Percentiles rank a stretch among this genome's conserved stretches.
Conservation (phyloP, 2,329 filamentous ascomycete species). For the Penicillium sp. region DNA sequence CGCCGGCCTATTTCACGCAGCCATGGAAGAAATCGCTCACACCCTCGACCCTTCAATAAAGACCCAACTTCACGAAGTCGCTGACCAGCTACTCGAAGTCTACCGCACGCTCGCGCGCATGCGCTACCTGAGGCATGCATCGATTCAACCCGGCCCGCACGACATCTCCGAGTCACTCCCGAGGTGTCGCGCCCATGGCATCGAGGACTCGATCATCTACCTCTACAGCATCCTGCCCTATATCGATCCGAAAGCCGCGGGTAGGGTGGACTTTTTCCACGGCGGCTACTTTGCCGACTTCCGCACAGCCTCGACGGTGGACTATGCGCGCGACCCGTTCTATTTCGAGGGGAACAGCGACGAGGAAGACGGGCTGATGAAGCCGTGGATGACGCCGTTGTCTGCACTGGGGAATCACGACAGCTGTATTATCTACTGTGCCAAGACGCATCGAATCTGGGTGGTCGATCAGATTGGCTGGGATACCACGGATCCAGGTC, state of each 20-base stretch:
- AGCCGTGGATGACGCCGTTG: background rate
- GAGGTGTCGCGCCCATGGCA: background rate
- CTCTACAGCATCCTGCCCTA: conserved; percentile 4
- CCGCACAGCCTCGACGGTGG: background rate
- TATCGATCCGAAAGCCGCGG: background rate
- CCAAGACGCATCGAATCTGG: background rate
- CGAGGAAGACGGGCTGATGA: background rate
- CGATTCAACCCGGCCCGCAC: background rate
- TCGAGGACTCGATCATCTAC: background rate
- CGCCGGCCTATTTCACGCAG: too few relatives aligned
- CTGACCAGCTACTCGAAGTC: background rate
- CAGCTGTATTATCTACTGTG: background rate
- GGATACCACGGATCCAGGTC: conserved; percentile 1
- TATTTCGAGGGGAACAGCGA: conserved; percentile 2
- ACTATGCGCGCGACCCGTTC: conserved; percentile 1
- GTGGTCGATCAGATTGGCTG: background rate
- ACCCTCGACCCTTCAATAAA: too few relatives aligned
- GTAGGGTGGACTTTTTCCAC: background rate
- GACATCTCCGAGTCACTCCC: background rate
- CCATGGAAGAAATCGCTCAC: too few relatives aligned
- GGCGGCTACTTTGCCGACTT: background rate
- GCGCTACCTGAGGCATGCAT: background rate
- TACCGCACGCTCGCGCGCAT: background rate
- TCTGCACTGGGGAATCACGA: background rate
- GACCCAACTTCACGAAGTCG: background rate